Percentiles rank a stretch among this genome's conserved stretches.
Evolutionary conservation across 2,329 filamentous ascomycete genomes (phyloP).

Genomic region (Coniosporium uncinatum): DNA sequence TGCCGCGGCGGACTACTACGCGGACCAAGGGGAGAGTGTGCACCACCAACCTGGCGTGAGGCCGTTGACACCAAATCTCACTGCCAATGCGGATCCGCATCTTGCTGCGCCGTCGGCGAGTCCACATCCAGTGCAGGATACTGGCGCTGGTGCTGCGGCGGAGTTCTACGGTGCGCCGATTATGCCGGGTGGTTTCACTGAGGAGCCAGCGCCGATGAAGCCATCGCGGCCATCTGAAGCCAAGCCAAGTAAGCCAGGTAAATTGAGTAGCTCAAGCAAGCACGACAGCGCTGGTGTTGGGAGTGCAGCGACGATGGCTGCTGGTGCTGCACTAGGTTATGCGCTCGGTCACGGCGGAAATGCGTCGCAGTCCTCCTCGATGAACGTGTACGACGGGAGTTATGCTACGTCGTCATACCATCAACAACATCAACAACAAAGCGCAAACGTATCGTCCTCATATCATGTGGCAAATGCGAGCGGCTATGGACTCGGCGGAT

Average conservation of each 20-base stretch:
- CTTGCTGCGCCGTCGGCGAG: constrained; percentile 45
- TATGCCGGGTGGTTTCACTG: neutral
- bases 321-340: constrained; percentile 35
- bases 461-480: constrained; percentile 11
- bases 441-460: constrained; percentile 16
- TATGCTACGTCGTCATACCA: neutral
- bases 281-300: constrained; percentile 18
- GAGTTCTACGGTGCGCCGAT: constrained; percentile 40
- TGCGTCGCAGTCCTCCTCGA: constrained; percentile 4
- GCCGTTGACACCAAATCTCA: constrained; percentile 43
- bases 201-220: neutral
- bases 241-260: constrained; percentile 6
- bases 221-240: neutral
- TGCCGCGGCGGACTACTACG: constrained; percentile 54
- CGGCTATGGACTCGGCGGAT: constrained; percentile 6
- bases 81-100: constrained; percentile 50
- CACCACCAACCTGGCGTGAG: constrained; percentile 53
- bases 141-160: constrained; percentile 52
- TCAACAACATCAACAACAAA: constrained; percentile 8
- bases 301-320: constrained; percentile 25
- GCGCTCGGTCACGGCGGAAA: constrained; percentile 10
- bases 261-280: too few species aligned
- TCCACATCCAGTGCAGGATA: constrained; percentile 50
- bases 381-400: too few species aligned
- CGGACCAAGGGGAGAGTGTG: constrained; percentile 56